Evolutionary conservation across 768 basidiomycete species (phyloP).

Genomic region (Mycena filopes): DNA sequence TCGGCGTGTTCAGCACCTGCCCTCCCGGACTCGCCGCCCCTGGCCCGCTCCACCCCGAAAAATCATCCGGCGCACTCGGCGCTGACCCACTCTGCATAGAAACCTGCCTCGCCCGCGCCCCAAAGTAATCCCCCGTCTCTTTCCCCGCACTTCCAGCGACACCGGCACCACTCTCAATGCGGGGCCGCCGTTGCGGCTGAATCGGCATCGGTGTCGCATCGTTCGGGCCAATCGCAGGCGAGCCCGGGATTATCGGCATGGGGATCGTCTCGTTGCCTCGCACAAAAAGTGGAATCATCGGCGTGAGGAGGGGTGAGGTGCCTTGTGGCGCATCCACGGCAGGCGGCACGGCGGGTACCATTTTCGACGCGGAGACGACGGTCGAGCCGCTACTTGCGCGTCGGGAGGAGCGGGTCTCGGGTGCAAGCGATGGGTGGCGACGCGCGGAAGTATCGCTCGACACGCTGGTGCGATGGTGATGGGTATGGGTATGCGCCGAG

Average conservation of each 20-base stretch:
- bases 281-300: slow-evolving; percentile 62
- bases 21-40: slow-evolving; percentile 48
- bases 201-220: slow-evolving; percentile 45
- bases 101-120: slow-evolving; percentile 54
- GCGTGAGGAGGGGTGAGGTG: slow-evolving; percentile 66
- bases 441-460: slow-evolving; percentile 30
- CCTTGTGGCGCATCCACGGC: slow-evolving; percentile 48
- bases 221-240: slow-evolving; percentile 44
- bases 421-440: slow-evolving; percentile 37
- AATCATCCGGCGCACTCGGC: slow-evolving; percentile 56
- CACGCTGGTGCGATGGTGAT: slow-evolving; percentile 32
- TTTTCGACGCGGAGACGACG: slow-evolving; percentile 70
- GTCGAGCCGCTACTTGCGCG: slow-evolving; percentile 46
- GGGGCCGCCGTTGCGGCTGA: slow-evolving; percentile 41
- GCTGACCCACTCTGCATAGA: slow-evolving; percentile 53
- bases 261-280: slow-evolving; percentile 39
- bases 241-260: slow-evolving; percentile 55
- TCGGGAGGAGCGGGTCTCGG: slow-evolving; percentile 38
- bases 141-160: slow-evolving; percentile 29
- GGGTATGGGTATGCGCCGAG: slow-evolving; percentile 23
- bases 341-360: slow-evolving; percentile 74
- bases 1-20: slow-evolving; percentile 61
- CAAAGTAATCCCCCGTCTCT: slow-evolving; percentile 62
- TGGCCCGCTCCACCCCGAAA: slow-evolving; percentile 56
- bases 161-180: slow-evolving; percentile 50